Conservation (phyloP, 495 filamentous ascomycete species). For the Penicillium paradoxum region DNA sequence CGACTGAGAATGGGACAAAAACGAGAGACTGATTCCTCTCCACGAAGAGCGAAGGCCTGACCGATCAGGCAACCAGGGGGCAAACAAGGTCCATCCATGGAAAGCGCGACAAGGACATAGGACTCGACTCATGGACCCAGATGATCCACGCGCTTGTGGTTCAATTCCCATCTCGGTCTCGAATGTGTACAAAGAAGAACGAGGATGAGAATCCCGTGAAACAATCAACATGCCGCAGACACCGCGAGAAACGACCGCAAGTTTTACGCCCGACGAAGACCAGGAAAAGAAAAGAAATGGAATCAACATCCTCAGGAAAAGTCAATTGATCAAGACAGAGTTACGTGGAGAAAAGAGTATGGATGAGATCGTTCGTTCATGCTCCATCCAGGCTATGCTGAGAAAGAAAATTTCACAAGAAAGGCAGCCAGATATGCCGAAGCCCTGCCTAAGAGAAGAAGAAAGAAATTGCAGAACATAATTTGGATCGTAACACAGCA, state of each 20-base stretch:
- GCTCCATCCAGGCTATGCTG: conserved; percentile 45
- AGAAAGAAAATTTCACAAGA: conserved; percentile 19
- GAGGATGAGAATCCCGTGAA: too few relatives aligned
- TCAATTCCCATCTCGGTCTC: too few relatives aligned
- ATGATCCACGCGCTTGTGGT: too few relatives aligned
- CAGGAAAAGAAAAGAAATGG: background rate
- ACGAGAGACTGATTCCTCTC: background rate
- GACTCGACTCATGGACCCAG: background rate
- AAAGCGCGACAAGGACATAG: background rate
- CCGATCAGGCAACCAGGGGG: background rate
- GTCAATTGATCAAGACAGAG: background rate
- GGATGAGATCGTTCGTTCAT: conserved; percentile 38
- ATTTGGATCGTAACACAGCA: conserved; percentile 10
- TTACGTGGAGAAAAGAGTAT: conserved; percentile 4
- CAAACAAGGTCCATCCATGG: background rate
- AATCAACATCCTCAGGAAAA: background rate
- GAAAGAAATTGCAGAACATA: conserved; percentile 11
- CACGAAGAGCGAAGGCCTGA: background rate
- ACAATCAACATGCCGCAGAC: background rate
- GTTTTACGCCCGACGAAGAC: background rate
- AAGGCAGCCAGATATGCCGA: conserved; percentile 7
- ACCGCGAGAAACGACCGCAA: background rate
- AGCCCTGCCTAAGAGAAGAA: conserved; percentile 8
- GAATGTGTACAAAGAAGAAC: too few relatives aligned
- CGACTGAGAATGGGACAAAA: background rate